Conservation (phyloP, 495 filamentous ascomycete species). For the Hypoxylon fuscum region DNA sequence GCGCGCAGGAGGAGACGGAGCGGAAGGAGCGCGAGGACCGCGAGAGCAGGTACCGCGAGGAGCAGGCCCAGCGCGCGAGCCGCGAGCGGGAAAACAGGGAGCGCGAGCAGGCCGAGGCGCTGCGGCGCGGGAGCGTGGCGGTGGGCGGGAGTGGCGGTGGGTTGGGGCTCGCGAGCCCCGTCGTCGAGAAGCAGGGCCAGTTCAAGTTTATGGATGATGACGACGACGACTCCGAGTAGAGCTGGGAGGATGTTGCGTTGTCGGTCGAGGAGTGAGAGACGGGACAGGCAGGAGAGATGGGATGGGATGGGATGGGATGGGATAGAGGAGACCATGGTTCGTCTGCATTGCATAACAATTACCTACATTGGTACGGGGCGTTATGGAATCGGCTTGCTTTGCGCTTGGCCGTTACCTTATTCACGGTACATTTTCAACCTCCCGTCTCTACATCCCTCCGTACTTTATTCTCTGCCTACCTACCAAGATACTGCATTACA, state of each 20-base stretch:
- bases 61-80: conserved; percentile 46
- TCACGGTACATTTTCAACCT: too few species aligned
- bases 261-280: neutral
- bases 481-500: too few species aligned
- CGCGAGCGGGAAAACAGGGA: conserved; percentile 39
- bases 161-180: conserved; percentile 4
- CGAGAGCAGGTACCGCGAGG: conserved; percentile 48
- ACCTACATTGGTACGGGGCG: too few species aligned
- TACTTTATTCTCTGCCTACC: too few species aligned
- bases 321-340: too few species aligned
- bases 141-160: conserved; percentile 3
- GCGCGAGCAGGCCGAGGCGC: conserved; percentile 45
- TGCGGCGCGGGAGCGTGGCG: conserved; percentile 48
- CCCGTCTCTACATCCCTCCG: too few species aligned
- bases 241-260: conserved; percentile 7
- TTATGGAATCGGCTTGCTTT: too few species aligned
- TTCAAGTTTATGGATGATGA: conserved; percentile 64
- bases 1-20: conserved; percentile 53
- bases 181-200: conserved; percentile 47
- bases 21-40: conserved; percentile 55
- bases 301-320: too few species aligned
- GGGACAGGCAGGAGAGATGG: too few species aligned
- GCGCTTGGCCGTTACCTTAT: too few species aligned
- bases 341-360: too few species aligned
- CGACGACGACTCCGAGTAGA: conserved; percentile 60